Percentiles rank a stretch among this genome's conserved stretches.
Evolutionary conservation across 257 asterid species (phyloP).

Genomic region (Ballota nigra): DNA sequence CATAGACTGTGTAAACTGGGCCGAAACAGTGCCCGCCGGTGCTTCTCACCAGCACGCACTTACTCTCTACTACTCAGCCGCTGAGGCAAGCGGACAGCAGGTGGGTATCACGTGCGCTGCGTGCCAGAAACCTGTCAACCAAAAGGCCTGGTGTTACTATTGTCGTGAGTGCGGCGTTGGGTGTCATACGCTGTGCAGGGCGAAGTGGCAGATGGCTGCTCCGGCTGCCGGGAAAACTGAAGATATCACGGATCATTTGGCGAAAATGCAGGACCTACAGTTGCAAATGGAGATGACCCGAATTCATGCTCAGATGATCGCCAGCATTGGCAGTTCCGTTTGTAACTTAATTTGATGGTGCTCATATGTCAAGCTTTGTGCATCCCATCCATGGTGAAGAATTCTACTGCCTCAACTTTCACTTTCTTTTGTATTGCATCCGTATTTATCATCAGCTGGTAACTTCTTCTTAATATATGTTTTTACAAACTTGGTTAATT

Average conservation of each 20-base stretch:
- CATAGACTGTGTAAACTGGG: conserved; percentile 30
- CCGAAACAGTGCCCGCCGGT: conserved; percentile 26
- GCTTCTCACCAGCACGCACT: conserved; percentile 45
- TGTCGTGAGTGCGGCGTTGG: conserved; percentile 53
- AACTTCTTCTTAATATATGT: not conserved
- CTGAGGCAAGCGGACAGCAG: conserved; percentile 4
- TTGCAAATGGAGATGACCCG: not conserved
- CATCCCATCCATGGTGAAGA: not conserved
- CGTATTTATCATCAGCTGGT: not conserved
- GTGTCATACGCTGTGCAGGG: conserved; percentile 43
- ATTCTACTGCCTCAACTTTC: too few relatives aligned
- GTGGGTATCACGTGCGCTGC: conserved; percentile 34
- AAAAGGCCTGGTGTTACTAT: conserved; percentile 49
- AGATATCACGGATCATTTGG: not conserved
- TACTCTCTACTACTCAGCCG: conserved; percentile 35
- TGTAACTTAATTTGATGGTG: not conserved
- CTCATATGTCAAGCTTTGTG: not conserved
- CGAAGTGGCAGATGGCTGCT: not conserved
- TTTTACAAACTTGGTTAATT: not conserved
- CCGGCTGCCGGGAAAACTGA: not conserved
- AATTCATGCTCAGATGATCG: not conserved
- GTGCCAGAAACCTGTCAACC: conserved; percentile 38
- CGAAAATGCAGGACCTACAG: not conserved
- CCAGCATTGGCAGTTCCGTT: not conserved
- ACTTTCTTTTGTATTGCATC: not conserved